A percentile compares a stretch with the other conserved stretches of the same genome.
phyloP scores from a whole-genome alignment of 1,284 basidiomycete species.

The Termitomyces sp. region DNA sequence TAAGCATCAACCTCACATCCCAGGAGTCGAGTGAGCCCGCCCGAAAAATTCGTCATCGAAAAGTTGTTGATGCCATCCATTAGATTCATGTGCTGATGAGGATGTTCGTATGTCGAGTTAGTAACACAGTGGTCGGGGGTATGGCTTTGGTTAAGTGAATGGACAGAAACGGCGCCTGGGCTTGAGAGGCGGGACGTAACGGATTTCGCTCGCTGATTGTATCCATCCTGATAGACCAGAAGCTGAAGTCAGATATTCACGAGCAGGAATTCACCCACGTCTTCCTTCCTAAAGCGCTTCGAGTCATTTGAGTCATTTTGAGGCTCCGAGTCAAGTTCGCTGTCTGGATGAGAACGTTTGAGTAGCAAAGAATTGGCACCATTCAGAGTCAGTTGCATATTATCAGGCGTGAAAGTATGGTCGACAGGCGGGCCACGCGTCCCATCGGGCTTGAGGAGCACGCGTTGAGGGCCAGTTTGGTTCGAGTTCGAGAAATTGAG shows the following conservation, averaged over 20 bases:
- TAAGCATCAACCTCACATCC: constrained; percentile 30
- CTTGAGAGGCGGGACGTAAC: constrained; percentile 1
- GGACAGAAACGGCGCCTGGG: neutral
- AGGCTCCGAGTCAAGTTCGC: constrained; percentile 8
- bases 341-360: constrained; percentile 12
- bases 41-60: neutral
- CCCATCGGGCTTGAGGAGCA: constrained; percentile 19
- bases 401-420: constrained; percentile 4
- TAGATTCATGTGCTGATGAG: constrained; percentile 3
- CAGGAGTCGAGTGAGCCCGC: constrained; percentile 29
- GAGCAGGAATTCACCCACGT: neutral
- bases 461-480: constrained; percentile 24
- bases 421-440: constrained; percentile 6
- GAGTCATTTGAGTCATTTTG: neutral
- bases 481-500: constrained; percentile 13
- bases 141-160: constrained; percentile 4
- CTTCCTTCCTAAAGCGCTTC: constrained; percentile 14
- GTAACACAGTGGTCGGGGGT: constrained; percentile 7
- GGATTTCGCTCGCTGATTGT: constrained; percentile 4
- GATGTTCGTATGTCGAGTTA: constrained; percentile 3
- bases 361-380: constrained; percentile 2
- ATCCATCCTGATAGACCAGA: constrained; percentile 5
- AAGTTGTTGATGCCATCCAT: constrained; percentile 8
- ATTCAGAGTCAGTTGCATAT: constrained; percentile 8
- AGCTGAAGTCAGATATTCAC: neutral